Base-by-base conservation (phyloP, 2,329 filamentous ascomycete genomes). In the Aspergillus hiratsukae region DNA sequence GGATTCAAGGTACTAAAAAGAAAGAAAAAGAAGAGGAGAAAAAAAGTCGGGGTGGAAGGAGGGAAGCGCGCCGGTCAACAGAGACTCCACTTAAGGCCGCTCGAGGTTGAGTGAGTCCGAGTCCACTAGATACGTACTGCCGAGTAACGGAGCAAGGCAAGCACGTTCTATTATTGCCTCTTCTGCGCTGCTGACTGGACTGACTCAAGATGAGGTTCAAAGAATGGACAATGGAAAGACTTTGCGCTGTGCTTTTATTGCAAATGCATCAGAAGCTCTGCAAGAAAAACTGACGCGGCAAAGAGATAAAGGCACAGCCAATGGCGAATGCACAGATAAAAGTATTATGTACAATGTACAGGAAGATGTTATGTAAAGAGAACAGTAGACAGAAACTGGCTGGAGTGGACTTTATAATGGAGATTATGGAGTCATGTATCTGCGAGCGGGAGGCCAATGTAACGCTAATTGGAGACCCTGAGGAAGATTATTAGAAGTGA, bases 341-440 rank as follows among this genome's bases (percentile, higher is more conserved):
- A 45, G 11, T 35, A 55, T 56, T 58, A 51, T 58, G 58, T 58
- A 41, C 48, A 31, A 49, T 35, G 25, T 17, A 52, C 17, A 10
- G 41, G 53, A 64, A 64, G 46, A 48, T 51, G 25, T 67, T 68
- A 65, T 59, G 66, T 68, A 67, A 67, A 61, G 62, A 52, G 53
- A 64, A 63, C 19, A 35, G 40, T 48, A 37, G 35, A 53, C 48
- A 51, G 52, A 49, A 57, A 53, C 53, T 19, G 48, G 45, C 29
- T 28, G 46, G 48, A 49, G 25, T 35, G 28, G 28, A 49, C 41
- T 51, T 40, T 52, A 43, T 21, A 43, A 43, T 43, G 19, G n/a
- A 21, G 40, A 19, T 10, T 43, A 43, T 43, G 40, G 40, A n/a
- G 31, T 45, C 21, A 10, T 45, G 9, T 45, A 45, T 23, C 41